Evolutionary conservation across 192 early-diverging fungal genomes (phyloP), one percentile per base, ranked within the genome.

Genomic region (Rhizoclosmatium globosum): DNA sequence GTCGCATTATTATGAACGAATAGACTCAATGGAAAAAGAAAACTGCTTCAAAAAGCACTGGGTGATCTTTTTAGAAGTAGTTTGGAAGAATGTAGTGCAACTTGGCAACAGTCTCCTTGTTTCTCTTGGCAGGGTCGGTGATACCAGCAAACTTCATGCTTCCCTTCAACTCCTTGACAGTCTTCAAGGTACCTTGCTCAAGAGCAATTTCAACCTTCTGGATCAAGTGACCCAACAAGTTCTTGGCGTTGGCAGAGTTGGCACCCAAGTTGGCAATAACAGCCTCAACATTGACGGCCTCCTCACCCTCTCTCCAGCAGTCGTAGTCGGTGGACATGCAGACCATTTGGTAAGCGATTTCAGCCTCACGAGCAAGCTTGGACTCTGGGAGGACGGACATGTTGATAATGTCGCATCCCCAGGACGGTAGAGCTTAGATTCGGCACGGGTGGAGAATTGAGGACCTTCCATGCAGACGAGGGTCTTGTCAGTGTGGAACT

Each of bases 311-410:
- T 62, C 88, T 84, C 89, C 89, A 90, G 84, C 89, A 89, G 82
- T 99, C 98, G 81, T 99, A 99, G 89, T 99, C 98, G 45, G 98
- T 99, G 45, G 94, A 92, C 98, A 99, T 99, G 89, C 98, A 99
- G 45, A 99, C 89, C 91, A 98, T 94, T 77, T 97, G 95, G 81
- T 99, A 99, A 15, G 94, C 95, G 81, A 99, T 96, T 87, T 99
- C 98, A 53, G 96, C 96, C 85, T 99, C 98, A 65, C 95, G 87
- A 17, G 98, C 98, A 47, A 99, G 88, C 85, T 99, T 99, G 60
- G 97, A 87, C 82, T 99, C 98, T 42, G 98, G 97, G 64, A 99
- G 82, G 45, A 89, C 95, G 44, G 94, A 94, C 98, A 99, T 99
- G 87, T 99, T 99, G 91, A 99, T 96, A 53, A 99, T 84, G 81